Evolutionary conservation across 345 rosid genomes (phyloP), one percentile per base, ranked within the genome.

Genomic region (Pugionium dolabratum): DNA sequence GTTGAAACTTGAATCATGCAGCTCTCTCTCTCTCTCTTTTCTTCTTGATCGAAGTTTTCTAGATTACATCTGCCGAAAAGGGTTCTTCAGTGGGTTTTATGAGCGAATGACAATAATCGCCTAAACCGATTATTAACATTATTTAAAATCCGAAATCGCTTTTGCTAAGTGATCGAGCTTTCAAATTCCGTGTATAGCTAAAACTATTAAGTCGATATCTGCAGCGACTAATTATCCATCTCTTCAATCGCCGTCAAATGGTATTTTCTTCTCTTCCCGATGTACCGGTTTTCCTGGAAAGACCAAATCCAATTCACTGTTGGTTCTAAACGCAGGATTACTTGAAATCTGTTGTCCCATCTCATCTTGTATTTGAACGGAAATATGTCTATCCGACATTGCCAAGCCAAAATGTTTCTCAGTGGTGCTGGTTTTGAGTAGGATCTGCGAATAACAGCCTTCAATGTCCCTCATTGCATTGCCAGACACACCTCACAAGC

Each of bases 321-420:
- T 7, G 10, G 7, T 3, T 18, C 7, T 7, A 18, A 27, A 62
- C 50, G 70, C 84, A 90, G 98, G 98, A 93, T 81, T 88, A 93
- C 83, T 69, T 93, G 86, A 93, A 84, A 78, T 81, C 98, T n/a
- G 96, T 85, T 74, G 81, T 83, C 4, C 97, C 98, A 9, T 90
- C 96, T 47, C 97, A 93, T 65, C 86, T 93, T 48, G 63, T 93
- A 6, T 26, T 84, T 25, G 98, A 90, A 73, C 84, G 18, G 18
- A 18, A 18, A 18, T 18, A 18, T 18, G 18, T 18, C 18, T 18
- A 18, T 18, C 18, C 18, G 18, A 18, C 18, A 18, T 18, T 18
- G 18, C 18, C 18, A 18, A 18, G 18, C 18, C 18, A 18, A 18
- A 18, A 18, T 18, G 18, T 18, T 18, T 18, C 18, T 18, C 18